Conservation (phyloP, 2,329 filamentous ascomycete genomes). For the Passalora sequoiae region DNA sequence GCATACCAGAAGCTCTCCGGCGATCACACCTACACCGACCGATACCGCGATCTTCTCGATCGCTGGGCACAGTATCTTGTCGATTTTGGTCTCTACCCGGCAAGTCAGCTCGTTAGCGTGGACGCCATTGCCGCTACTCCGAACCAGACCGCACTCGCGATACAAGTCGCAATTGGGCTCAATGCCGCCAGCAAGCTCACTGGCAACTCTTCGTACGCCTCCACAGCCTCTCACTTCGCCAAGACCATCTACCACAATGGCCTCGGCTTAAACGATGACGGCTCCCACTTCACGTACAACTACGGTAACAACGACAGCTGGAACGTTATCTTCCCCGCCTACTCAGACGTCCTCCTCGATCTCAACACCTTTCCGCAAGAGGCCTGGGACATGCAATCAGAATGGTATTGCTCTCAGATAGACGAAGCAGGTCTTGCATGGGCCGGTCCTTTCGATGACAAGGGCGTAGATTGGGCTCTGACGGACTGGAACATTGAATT, state of each 20-base stretch:
- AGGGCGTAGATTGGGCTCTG: conserved; percentile 24
- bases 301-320: conserved; percentile 36
- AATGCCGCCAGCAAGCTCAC: conserved; percentile 39
- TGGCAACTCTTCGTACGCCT: conserved; percentile 43
- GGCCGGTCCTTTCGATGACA: conserved; percentile 19
- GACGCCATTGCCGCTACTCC: conserved; percentile 52
- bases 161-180: conserved; percentile 33
- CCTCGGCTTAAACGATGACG: conserved; percentile 26
- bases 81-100: conserved; percentile 49
- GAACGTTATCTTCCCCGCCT: conserved; percentile 50
- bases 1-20: conserved; percentile 53
- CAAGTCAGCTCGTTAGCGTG: conserved; percentile 53
- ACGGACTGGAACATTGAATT: conserved; percentile 28
- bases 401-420: conserved; percentile 23
- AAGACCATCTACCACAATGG: conserved; percentile 21
- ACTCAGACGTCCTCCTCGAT: conserved; percentile 44
- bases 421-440: conserved; percentile 20
- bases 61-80: conserved; percentile 53
- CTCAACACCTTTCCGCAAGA: conserved; percentile 37
- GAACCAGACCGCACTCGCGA: conserved; percentile 37
- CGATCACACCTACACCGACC: conserved; percentile 44
- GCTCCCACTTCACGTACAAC: conserved; percentile 41
- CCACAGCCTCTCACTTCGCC: conserved; percentile 17
- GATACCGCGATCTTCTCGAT: conserved; percentile 48
- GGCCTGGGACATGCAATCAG: conserved; percentile 23